Base-by-base conservation (phyloP, 345 rosid genomes). In the Hibiscus trionum region DNA sequence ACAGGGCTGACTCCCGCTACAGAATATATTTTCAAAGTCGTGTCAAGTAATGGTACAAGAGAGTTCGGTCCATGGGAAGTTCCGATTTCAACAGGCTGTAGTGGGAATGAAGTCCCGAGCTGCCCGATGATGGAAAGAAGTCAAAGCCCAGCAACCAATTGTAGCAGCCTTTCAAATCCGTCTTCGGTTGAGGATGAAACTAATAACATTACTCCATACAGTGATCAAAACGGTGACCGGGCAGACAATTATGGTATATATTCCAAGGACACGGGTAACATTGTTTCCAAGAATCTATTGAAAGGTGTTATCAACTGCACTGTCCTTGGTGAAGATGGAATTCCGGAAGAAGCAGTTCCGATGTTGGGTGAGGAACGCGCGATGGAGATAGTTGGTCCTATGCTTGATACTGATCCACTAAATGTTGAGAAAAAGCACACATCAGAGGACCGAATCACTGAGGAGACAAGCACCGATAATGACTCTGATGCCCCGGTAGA, bases 121-220 rank as follows among this genome's bases (percentile, higher is more conserved):
- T 79, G 82, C 74, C 68, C 73, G 0, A 77, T 75, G 17, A 81
- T 77, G 1, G 98, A 90, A 83, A 87, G 97, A 88, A 88, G 97
- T 65, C 95, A 88, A 75, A 94, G 97, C 81, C 97, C 97, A 7
- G 80, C 84, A 24, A 94, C 97, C 44, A 90, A 90, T 71, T 90
- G 95, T 82, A 94, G 98, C 77, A 90, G 90, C 75, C 86, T 91
- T 76, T 92, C 89, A 46, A 75, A 87, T 79, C 96, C 97, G 55
- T 93, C 93, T 11, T 87, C 96, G 0, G 94, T 85, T 29, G 89
- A 95, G 80, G 98, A 90, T 76, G 99, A 95, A 80, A 86, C 89
- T 65, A 89, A 92, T 72, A 86, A 86, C 66, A 61, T 82, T 68
- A 75, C 72, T 57, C 82, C 80, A 5, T 78, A 71, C 42, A 56